A percentile compares a stretch with the other conserved stretches of the same genome.
Conservation (phyloP, 2,329 filamentous ascomycete genomes). For the Aureobasidium sp. region DNA sequence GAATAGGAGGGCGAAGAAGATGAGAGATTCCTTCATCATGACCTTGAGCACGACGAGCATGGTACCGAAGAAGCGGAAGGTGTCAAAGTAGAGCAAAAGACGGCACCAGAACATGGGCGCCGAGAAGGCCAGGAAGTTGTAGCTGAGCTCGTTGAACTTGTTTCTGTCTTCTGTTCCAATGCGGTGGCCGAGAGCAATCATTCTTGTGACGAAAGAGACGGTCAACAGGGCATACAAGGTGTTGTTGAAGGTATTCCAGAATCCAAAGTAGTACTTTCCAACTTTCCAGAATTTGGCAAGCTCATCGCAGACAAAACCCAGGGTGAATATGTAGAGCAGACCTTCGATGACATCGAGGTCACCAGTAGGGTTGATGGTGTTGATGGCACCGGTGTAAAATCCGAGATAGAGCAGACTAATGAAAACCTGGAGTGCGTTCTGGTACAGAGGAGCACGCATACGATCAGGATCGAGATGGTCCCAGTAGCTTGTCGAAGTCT, state of each 20-base stretch:
- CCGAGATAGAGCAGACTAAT: constrained; percentile 75
- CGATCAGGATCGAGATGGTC: constrained; percentile 86
- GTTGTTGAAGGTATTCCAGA: constrained; percentile 95
- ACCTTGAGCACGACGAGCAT: constrained; percentile 93
- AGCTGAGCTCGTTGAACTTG: constrained; percentile 70
- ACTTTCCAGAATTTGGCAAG: constrained; percentile 87
- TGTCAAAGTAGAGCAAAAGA: constrained; percentile 84
- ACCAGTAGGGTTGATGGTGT: constrained; percentile 79
- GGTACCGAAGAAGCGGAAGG: constrained; percentile 88
- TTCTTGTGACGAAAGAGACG: constrained; percentile 68
- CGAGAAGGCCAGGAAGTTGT: constrained; percentile 88
- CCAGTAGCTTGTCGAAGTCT: constrained; percentile 68
- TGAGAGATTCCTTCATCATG: constrained; percentile 62
- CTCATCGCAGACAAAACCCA: constrained; percentile 87
- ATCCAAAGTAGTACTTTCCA: constrained; percentile 80
- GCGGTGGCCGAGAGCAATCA: constrained; percentile 64
- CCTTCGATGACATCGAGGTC: constrained; percentile 78
- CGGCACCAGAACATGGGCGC: constrained; percentile 97
- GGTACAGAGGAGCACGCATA: constrained; percentile 85
- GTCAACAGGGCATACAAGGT: constrained; percentile 71
- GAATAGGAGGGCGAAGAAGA: constrained; percentile 86
- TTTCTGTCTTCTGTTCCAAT: constrained; percentile 40
- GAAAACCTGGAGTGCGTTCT: constrained; percentile 80
- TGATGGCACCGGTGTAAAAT: constrained; percentile 85
- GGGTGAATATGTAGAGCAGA: constrained; percentile 80